Evolutionary conservation across 208 protist species (phyloP), one percentile per base, ranked within the genome.

Genomic region (Acanthamoeba polyphaga): DNA sequence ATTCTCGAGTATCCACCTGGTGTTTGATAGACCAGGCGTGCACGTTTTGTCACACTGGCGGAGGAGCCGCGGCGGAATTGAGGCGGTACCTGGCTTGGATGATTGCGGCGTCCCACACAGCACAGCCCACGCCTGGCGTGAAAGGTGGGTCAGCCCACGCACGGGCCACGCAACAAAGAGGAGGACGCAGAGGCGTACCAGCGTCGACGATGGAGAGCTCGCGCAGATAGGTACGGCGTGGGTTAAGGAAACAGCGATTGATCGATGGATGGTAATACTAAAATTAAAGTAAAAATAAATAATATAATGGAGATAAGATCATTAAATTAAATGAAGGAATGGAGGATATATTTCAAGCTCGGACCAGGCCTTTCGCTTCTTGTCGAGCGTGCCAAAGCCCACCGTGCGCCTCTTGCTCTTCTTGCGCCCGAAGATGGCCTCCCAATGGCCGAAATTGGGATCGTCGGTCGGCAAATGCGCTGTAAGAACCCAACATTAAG

Each of bases 41-140:
- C 24, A 7, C 19, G 55, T 13, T 60, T 60, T 22, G 55, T 60
- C 19, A 22, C 19, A 22, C 13, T 43, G 17, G 24, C 24, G 17
- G 32, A 24, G 10, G 22, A 64, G 12, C 17, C 6, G 51, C 43
- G 29, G 29, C 22, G 24, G 12, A 43, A 78, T 58, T 9, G 46
- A 8, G 53, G 29, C 29, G 13, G 24, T 19, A 96, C 95, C 95
- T 78, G 34, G 96, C 94, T 4, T 96, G 74, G 32, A 97, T 96
- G 27, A 97, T 96, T 10, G 96, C 95, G n/a, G 96, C 96, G 72
- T 97, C 96, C 96, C 96, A 97, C 22, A 96, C 80, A 19, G 96
- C 95, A 92, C 96, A 97, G 12, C 95, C 96, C 2, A 97, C 85
- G 34, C 80, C 80, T 88, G 32, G 3, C 5, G 72, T 29, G 9